A percentile compares a stretch with the other conserved stretches of the same genome.
Conservation (phyloP, 495 filamentous ascomycete species). For the Penicillium canescens region DNA sequence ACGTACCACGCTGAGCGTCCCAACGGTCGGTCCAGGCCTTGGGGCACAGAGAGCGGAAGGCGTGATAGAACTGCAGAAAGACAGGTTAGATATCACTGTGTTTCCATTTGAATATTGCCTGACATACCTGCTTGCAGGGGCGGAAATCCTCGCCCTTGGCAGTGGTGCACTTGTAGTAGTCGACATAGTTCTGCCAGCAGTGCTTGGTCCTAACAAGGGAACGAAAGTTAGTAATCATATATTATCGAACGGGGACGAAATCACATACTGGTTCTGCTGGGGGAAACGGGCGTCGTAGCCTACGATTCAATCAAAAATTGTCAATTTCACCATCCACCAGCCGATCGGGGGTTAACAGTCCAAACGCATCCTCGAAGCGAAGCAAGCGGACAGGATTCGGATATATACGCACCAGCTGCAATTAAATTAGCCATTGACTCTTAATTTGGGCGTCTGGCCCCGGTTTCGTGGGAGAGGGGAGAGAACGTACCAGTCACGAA, state of each 20-base stretch:
- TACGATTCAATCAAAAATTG: slow-evolving; percentile 42
- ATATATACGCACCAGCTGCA: slow-evolving; percentile 45
- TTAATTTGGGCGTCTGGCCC: slow-evolving; percentile 29
- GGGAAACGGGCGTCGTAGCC: slow-evolving; percentile 99
- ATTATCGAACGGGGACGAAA: not conserved
- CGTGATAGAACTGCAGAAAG: slow-evolving; percentile 76
- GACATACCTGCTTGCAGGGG: slow-evolving; percentile 88
- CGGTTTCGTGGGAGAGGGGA: slow-evolving; percentile 23
- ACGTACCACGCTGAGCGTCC: slow-evolving; percentile 95
- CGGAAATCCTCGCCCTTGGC: slow-evolving; percentile 99
- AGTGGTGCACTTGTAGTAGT: slow-evolving; percentile 98
- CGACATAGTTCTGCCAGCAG: slow-evolving; percentile 99
- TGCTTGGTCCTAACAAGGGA: slow-evolving; percentile 60
- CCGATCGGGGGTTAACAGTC: slow-evolving; percentile 16
- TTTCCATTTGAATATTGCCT: not conserved
- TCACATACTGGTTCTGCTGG: slow-evolving; percentile 84
- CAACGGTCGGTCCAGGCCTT: slow-evolving; percentile 92
- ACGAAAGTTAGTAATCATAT: slow-evolving; percentile 11
- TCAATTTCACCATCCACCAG: slow-evolving; percentile 26
- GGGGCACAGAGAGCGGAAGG: slow-evolving; percentile 96
- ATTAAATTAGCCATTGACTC: slow-evolving; percentile 48
- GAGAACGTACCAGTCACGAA: slow-evolving; percentile 90
- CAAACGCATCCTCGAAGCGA: slow-evolving; percentile 9
- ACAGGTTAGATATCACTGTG: slow-evolving; percentile 5
- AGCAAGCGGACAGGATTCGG: slow-evolving; percentile 17